These are phyloP conservation scores for Penicillium sp. DNA, from an alignment of 2,329 filamentous ascomycete species.

Conservation along the genomic window DNA sequence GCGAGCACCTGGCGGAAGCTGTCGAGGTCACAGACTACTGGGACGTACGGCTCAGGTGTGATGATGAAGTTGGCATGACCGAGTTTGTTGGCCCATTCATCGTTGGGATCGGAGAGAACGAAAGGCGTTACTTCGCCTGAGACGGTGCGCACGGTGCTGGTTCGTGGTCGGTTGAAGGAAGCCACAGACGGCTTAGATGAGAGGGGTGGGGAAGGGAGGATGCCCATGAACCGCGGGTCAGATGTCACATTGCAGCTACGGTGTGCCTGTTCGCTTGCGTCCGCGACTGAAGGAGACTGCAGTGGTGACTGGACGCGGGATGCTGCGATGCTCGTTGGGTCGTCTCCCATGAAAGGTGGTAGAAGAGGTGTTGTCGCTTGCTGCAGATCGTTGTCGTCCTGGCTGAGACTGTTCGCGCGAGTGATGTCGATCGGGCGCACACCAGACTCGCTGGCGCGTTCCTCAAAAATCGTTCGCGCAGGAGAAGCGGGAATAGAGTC, in stretches of 20 bases:
- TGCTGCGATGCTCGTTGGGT: constrained; percentile 48
- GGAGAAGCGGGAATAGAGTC: constrained; percentile 63
- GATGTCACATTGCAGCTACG: constrained; percentile 48
- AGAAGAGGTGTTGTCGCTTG: constrained; percentile 79
- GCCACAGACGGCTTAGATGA: constrained; percentile 74
- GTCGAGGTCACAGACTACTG: constrained; percentile 60
- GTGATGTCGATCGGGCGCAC: constrained; percentile 54
- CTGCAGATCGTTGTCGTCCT: constrained; percentile 57
- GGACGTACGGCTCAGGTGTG: constrained; percentile 73
- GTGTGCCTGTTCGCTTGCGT: constrained; percentile 47
- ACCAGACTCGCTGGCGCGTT: constrained; percentile 52
- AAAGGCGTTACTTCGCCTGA: constrained; percentile 57
- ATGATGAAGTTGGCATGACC: constrained; percentile 95
- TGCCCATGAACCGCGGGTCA: constrained; percentile 48
- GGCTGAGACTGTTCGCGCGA: constrained; percentile 51
- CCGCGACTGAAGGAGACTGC: constrained; percentile 77
- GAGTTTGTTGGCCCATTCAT: constrained; percentile 80
- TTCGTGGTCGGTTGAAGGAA: constrained; percentile 62
- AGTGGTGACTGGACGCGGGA: constrained; percentile 73
- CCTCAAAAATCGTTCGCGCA: constrained; percentile 61
- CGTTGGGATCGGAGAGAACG: constrained; percentile 62
- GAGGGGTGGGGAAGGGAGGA: constrained; percentile 67
- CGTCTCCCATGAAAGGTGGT: constrained; percentile 71
- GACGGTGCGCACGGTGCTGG: constrained; percentile 43
- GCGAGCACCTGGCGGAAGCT: constrained; percentile 65